These are phyloP conservation scores for Gynostemma pentaphyllum DNA, from an alignment of 306 rosid species.

Conservation along the genomic window DNA sequence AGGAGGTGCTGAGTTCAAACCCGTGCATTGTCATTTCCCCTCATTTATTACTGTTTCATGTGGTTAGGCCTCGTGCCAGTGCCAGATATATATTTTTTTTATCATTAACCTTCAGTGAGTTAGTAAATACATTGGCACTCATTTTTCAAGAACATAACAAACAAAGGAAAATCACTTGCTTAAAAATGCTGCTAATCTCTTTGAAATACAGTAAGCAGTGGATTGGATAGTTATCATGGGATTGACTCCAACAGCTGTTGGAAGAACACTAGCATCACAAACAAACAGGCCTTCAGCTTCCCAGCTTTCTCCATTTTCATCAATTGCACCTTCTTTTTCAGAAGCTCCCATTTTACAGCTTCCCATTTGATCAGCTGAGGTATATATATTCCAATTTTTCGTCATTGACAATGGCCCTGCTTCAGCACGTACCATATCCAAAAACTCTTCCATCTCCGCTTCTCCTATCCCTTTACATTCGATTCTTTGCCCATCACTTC, in stretches of 20 bases:
- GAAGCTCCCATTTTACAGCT: constrained; percentile 68
- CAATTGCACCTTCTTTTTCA: constrained; percentile 54
- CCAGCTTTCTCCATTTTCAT: constrained; percentile 77
- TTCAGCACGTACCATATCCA: constrained; percentile 29
- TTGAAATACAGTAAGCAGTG: constrained; percentile 56
- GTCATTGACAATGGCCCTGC: constrained; percentile 44
- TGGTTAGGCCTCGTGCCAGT: too few relatives aligned
- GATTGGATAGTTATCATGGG: constrained; percentile 90
- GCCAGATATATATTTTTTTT: too few relatives aligned
- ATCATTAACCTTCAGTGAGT: background rate
- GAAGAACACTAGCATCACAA: constrained; percentile 70
- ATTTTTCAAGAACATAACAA: background rate
- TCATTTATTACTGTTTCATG: too few relatives aligned
- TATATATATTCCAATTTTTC: constrained; percentile 34
- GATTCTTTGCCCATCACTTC: constrained; percentile 64
- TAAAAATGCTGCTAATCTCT: constrained; percentile 25
- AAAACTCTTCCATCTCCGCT: constrained; percentile 40
- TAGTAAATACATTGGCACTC: background rate
- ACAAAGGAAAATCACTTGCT: background rate
- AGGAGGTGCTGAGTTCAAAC: too few relatives aligned
- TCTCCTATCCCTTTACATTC: constrained; percentile 42
- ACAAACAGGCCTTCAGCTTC: constrained; percentile 74
- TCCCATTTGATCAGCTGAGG: constrained; percentile 82
- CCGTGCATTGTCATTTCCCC: too few relatives aligned
- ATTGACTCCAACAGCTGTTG: constrained; percentile 82